Conservation (phyloP, 129 eudicot genomes). For the Pulicaria dysenterica region DNA sequence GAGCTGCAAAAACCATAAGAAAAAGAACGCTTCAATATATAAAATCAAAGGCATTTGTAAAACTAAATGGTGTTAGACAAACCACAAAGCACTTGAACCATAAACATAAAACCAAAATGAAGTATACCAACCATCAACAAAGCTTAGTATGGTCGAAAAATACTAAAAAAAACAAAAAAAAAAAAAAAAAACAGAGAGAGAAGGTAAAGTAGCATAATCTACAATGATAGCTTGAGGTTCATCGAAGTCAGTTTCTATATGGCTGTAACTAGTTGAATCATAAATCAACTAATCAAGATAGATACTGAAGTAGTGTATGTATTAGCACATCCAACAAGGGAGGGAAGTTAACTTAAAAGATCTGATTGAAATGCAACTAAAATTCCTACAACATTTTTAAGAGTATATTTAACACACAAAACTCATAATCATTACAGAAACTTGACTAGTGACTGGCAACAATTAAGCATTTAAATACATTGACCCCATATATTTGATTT, state of each 20-base stretch:
- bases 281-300: not conserved
- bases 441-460: not conserved
- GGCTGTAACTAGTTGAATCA: not conserved
- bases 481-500: too few species aligned
- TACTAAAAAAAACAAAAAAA: not conserved
- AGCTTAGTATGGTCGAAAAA: not conserved
- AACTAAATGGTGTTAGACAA: constrained; percentile 16
- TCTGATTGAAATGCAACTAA: too few species aligned
- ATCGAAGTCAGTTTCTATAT: constrained; percentile 15
- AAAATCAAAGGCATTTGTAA: not conserved
- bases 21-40: not conserved
- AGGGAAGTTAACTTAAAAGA: too few species aligned
- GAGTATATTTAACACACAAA: not conserved
- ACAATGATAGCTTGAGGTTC: not conserved
- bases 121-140: constrained; percentile 18
- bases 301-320: not conserved
- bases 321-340: not conserved
- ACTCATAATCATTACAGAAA: not conserved
- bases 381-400: not conserved
- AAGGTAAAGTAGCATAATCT: not conserved
- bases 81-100: constrained; percentile 3
- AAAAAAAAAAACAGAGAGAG: not conserved
- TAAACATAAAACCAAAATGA: not conserved
- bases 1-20: constrained; percentile 56
- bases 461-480: not conserved